Base-by-base conservation (phyloP, 139 green algal genomes). In the Prasinococcaceae sp. region DNA sequence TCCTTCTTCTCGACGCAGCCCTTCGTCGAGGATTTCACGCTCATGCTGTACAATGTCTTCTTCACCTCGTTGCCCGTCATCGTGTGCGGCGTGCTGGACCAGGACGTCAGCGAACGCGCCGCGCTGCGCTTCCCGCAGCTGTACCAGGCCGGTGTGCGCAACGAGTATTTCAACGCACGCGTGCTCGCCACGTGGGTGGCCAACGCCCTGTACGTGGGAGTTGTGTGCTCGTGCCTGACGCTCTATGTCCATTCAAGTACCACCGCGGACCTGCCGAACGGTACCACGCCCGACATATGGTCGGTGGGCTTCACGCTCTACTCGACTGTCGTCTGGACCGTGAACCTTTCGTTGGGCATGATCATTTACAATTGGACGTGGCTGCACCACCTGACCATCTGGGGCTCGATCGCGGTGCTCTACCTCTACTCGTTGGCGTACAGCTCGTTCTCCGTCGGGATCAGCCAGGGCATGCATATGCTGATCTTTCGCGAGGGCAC, bases 11-110 rank as follows among this genome's bases (percentile, higher is more conserved):
- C 52, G n/a, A 63, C 63, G 23, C 40, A 62, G 24, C 12, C 53
- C 1, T 30, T 72, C 16, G 65, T 66, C 63, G 48, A 62, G 19
- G 56, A 71, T 22, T 71, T 53, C 60, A 62, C 64, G 51, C 55
- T 68, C 39, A 66, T 63, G 1, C 28, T 65, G 16, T 84, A 69
- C 63, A 81, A 81, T 44, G 46, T 80, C 6, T 26, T 84, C 30
- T 81, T 81, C 55, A 79, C 70, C 12, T 55, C 51, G 2, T 37
- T 78, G 10, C 72, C 76, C 5, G 68, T 77, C 30, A 44, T 72
- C 24, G 60, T 60, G 1, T 23, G 79, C 10, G 76, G 66, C 0
- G 24, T 73, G 17, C 50, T 79, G 3, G 76, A 84, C 48, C 66
- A 79, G 50, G 76, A 83, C 30, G 69, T 80, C 22, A 45, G 6